Percentiles rank a stretch among this genome's conserved stretches.
Conservation (phyloP, 768 basidiomycete species). For the Lanmaoa rubissima region DNA sequence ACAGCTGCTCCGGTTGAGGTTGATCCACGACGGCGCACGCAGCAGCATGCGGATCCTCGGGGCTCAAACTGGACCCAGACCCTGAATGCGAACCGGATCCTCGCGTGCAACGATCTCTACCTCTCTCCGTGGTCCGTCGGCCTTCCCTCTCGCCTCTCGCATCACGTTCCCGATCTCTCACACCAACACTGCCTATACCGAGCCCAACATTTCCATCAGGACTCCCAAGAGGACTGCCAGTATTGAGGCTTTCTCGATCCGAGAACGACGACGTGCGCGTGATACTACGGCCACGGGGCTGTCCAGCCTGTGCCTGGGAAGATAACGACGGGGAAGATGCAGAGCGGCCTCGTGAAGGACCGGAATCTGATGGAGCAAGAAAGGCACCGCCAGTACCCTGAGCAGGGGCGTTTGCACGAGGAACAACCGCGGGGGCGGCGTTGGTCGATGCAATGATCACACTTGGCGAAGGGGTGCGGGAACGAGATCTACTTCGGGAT, state of each 20-base stretch:
- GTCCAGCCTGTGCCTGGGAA: slow-evolving; percentile 32
- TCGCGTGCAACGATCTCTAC: slow-evolving; percentile 30
- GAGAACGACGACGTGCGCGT: slow-evolving; percentile 56
- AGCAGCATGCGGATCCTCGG: slow-evolving; percentile 22
- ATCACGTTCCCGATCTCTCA: slow-evolving; percentile 34
- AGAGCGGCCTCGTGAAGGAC: slow-evolving; percentile 25
- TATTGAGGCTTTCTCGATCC: slow-evolving; percentile 42
- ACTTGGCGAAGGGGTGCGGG: slow-evolving; percentile 47
- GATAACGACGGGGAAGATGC: slow-evolving; percentile 36
- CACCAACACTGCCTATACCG: slow-evolving; percentile 32
- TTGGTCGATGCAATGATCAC: slow-evolving; percentile 15
- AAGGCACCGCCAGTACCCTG: slow-evolving; percentile 23
- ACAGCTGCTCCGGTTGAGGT: slow-evolving; percentile 5
- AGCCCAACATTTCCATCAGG: slow-evolving; percentile 37
- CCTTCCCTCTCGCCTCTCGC: slow-evolving; percentile 17
- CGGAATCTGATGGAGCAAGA: slow-evolving; percentile 26
- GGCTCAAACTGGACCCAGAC: slow-evolving; percentile 39
- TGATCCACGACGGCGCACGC: slow-evolving; percentile 1
- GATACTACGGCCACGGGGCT: slow-evolving; percentile 50
- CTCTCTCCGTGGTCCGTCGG: slow-evolving; percentile 28
- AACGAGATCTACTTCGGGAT: slow-evolving; percentile 39
- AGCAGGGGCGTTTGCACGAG: slow-evolving; percentile 11
- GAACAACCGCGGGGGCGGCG: slow-evolving; percentile 5
- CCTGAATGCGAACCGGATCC: slow-evolving; percentile 23
- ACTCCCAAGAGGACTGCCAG: slow-evolving; percentile 38